These are phyloP conservation scores for Drechslera avenae DNA, from an alignment of 2,329 filamentous ascomycete genomes.

Conservation along the genomic window DNA sequence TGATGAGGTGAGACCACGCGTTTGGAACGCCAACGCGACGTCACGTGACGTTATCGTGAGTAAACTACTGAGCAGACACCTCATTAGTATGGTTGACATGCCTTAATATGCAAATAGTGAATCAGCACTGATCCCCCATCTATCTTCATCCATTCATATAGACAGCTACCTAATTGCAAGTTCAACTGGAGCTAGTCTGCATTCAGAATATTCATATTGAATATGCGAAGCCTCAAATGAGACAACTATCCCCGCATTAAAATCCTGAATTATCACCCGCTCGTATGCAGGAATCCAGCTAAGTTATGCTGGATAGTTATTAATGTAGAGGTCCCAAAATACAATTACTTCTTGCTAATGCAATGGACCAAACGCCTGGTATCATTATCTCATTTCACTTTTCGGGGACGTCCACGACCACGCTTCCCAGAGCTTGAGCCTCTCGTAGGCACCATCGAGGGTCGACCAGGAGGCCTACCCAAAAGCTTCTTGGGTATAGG, in stretches of 20 bases:
- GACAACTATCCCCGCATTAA: too few species aligned
- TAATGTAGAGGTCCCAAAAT: neutral
- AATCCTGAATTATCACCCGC: neutral
- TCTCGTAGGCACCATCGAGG: conserved; percentile 30
- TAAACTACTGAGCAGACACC: neutral
- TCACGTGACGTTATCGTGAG: conserved; percentile 7
- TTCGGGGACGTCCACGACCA: conserved; percentile 34
- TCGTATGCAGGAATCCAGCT: neutral
- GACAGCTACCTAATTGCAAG: too few species aligned
- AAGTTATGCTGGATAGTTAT: conserved; percentile 1
- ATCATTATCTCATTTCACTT: conserved; percentile 15
- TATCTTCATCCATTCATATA: too few species aligned
- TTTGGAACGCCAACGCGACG: neutral
- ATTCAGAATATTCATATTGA: too few species aligned
- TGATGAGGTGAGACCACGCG: conserved; percentile 7
- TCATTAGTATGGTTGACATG: neutral
- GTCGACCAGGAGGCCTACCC: conserved; percentile 24
- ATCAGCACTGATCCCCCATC: too few species aligned
- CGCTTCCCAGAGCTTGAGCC: conserved; percentile 28
- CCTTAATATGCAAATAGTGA: too few species aligned
- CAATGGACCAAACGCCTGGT: neutral
- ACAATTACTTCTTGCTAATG: neutral
- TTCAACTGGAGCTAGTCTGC: too few species aligned
- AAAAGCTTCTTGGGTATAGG: conserved; percentile 26
- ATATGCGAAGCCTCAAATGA: too few species aligned